phyloP scores from a whole-genome alignment of 352 stramenopile species.

The Pythium brachiatum region DNA sequence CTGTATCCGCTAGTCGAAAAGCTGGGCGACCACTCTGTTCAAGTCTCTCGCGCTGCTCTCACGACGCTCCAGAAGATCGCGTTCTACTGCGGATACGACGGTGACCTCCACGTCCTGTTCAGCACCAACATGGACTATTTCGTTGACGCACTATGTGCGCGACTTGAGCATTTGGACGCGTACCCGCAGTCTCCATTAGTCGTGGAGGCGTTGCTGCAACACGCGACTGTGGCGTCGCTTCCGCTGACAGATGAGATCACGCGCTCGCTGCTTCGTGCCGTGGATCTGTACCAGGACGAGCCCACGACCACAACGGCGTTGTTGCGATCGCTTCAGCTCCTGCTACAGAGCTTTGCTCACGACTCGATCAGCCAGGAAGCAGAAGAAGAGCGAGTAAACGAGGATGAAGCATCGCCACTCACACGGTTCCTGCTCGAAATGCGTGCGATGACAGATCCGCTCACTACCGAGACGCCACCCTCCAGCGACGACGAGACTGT shows the following conservation, averaged over 20 bases:
- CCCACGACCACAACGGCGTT: background rate
- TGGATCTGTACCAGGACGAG: slow-evolving; percentile 72
- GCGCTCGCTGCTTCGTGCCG: slow-evolving; percentile 57
- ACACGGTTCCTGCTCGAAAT: slow-evolving; percentile 66
- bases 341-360: slow-evolving; percentile 30
- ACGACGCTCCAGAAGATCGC: slow-evolving; percentile 66
- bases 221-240: slow-evolving; percentile 62
- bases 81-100: slow-evolving; percentile 47
- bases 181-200: slow-evolving; percentile 77
- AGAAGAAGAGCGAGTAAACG: background rate
- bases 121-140: slow-evolving; percentile 88
- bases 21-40: slow-evolving; percentile 48
- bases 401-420: slow-evolving; percentile 29
- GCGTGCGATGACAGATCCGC: slow-evolving; percentile 34
- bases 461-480: slow-evolving; percentile 3
- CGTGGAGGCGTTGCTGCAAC: slow-evolving; percentile 63
- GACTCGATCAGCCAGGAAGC: background rate
- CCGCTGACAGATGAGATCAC: slow-evolving; percentile 78
- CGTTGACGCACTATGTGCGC: slow-evolving; percentile 70
- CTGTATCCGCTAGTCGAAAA: slow-evolving; percentile 87
- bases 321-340: slow-evolving; percentile 42
- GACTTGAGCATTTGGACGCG: slow-evolving; percentile 63
- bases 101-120: slow-evolving; percentile 55
- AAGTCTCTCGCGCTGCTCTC: slow-evolving; percentile 72
- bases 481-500: background rate